Base-by-base conservation (phyloP, 768 basidiomycete genomes). In the Mycena epipterygia region DNA sequence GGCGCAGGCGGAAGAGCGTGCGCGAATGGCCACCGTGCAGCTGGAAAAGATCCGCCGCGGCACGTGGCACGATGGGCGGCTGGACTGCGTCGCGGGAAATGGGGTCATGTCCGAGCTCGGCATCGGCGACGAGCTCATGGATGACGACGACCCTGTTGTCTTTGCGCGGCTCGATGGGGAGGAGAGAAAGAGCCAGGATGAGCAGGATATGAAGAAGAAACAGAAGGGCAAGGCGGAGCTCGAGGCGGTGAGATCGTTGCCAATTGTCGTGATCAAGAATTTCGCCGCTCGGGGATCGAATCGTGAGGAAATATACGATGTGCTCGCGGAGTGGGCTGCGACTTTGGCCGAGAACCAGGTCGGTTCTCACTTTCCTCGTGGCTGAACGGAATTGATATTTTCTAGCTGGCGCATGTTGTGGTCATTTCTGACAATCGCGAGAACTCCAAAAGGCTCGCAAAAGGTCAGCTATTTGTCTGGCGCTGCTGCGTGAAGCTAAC, bases 351-450 rank as follows among this genome's bases (percentile, higher is more conserved):
- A 98, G 77, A 94, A 91, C 72, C 88, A 92, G 84, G 95, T 94
- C 65, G 49, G 82, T 71, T 9, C 33, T 14, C 33, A 37, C 29
- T 60, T 42, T 35, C 55, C 9, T 57, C 21, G 17, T 17, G 25
- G 12, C 37, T 29, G 39, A 55, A 52, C n/a, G 49, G 64, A 55
- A 35, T 63, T 27, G 49, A 59, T 44, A n/a, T 48, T 30, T 48
- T 46, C 27, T 70, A 96, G 94, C 84, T 95, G 65, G 97, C 97
- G 0, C 97, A 99, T 80, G 95, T 98, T 52, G 84, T 99, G 55
- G 90, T 99, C 37, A 83, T 96, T 49, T 95, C 95, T 74, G 95
- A 99, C 77, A 96, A 95, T 73, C 89, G 93, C 30, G 95, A 96
- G 75, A 93, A 97, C 66, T 85, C 90, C 1, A 98, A 95, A 77